Base-by-base conservation (phyloP, 1,284 basidiomycete genomes). In the Stygiomarasmius scandens region DNA sequence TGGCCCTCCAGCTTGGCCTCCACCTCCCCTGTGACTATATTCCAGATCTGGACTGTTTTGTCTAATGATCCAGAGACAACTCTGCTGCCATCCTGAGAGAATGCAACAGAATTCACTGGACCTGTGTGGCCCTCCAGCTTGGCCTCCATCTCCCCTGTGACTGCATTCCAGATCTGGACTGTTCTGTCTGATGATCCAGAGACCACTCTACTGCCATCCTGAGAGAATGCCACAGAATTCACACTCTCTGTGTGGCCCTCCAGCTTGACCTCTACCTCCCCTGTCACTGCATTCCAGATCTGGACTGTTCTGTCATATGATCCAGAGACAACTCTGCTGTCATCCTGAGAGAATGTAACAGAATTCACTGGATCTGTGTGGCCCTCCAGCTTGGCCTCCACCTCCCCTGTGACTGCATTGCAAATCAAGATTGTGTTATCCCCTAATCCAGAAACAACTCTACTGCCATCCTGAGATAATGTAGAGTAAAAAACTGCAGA, bases 91-190 rank as follows among this genome's bases (percentile, higher is more conserved):
- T 56, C 55, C 1, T 29, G 36, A 22, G 49, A 56, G 25, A 56
- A 46, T 5, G 38, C 32, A 45, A 56, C 49, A 20, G 55, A 51
- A 3, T n/a, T 0, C 19, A 52, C 55, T 8, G 2, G 12, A 25
- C 14, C 23, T 20, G 49, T 56, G 36, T 56, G 54, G 16, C 48
- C 29, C 16, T 57, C n/a, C 11, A 43, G 9, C n/a, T 45, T n/a
- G n/a, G n/a, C n/a, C n/a, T n/a, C n/a, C 12, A 24, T 10, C 19
- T 56, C 20, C 2, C 64, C 63, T 23, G 64, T 61, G 6, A 29
- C 46, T 14, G 52, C 34, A 19, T 63, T 41, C 67, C 68, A 69
- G 29, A 71, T 46, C 34, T 62, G 55, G 19, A 70, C 59, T 29
- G 66, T 63, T 11, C 57, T 44, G 54, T 69, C 67, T 11, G 29